These are phyloP conservation scores for Cystobasidiaceae sp. DNA, from an alignment of 1,284 basidiomycete species.

Conservation along the genomic window DNA sequence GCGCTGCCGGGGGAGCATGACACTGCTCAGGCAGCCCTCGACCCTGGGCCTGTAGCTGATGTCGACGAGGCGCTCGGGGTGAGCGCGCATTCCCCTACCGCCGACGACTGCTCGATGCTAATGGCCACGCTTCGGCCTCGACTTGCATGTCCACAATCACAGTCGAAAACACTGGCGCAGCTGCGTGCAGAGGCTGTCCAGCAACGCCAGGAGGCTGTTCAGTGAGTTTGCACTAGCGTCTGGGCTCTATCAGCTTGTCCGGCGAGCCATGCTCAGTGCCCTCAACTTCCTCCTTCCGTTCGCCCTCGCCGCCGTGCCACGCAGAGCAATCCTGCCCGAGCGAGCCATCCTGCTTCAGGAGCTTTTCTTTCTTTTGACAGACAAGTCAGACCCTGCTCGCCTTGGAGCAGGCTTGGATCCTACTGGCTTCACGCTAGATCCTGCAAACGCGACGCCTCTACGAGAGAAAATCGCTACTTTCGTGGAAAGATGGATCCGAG, in stretches of 20 bases:
- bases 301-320: not conserved
- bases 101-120: constrained; percentile 73
- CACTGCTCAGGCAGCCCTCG: not conserved
- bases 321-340: constrained; percentile 20
- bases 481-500: constrained; percentile 14
- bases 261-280: not conserved
- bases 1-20: not conserved
- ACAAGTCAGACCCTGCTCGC: constrained; percentile 20
- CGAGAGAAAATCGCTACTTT: constrained; percentile 32
- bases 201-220: constrained; percentile 12
- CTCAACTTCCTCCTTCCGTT: not conserved
- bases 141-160: not conserved
- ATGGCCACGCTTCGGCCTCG: not conserved
- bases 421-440: constrained; percentile 20
- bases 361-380: constrained; percentile 36
- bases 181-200: constrained; percentile 16
- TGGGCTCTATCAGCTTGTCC: not conserved
- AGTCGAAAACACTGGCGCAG: constrained; percentile 29
- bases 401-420: constrained; percentile 36
- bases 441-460: not conserved
- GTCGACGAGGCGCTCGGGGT: constrained; percentile 34
- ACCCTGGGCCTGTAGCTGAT: constrained; percentile 1
- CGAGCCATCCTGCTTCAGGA: constrained; percentile 31
- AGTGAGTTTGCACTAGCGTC: not conserved
- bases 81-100: constrained; percentile 46